A percentile compares a stretch with the other conserved stretches of the same genome.
These are phyloP conservation scores for Rhododendron simsii DNA, from an alignment of 148 eudicot genomes.

Conservation along the genomic window DNA sequence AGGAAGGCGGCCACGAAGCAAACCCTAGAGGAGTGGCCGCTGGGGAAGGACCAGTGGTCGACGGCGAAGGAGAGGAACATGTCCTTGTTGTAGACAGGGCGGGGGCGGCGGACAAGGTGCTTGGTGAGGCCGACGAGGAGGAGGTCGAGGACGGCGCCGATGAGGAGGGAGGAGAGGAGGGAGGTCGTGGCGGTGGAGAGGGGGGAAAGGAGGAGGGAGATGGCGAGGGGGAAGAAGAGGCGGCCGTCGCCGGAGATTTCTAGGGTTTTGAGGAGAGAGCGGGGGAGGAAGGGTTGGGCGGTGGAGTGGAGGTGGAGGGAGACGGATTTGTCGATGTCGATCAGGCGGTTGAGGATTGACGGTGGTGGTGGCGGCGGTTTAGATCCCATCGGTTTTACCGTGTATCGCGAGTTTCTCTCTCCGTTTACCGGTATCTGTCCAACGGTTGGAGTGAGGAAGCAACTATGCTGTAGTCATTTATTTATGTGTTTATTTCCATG, in stretches of 20 bases:
- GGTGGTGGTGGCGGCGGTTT: conserved; percentile 16
- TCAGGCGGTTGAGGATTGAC: conserved; percentile 35
- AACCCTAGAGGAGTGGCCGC: conserved; percentile 74
- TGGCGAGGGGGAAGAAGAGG: conserved; percentile 65
- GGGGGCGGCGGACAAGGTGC: conserved; percentile 62
- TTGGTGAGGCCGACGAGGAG: conserved; percentile 55
- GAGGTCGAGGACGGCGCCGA: conserved; percentile 54
- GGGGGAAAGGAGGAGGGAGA: conserved; percentile 52
- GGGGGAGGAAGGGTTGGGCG: conserved; percentile 47
- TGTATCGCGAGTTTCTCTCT: background rate
- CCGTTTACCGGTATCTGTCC: background rate
- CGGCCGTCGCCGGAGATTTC: conserved; percentile 86
- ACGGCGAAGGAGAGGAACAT: conserved; percentile 63
- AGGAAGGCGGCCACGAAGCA: conserved; percentile 50
- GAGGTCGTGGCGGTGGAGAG: conserved; percentile 20
- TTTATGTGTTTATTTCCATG: no score
- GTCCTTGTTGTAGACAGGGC: conserved; percentile 60
- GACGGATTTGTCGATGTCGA: conserved; percentile 35
- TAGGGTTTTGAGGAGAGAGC: conserved; percentile 51
- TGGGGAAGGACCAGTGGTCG: conserved; percentile 88
- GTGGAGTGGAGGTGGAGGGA: conserved; percentile 53
- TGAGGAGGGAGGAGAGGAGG: conserved; percentile 26
- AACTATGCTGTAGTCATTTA: background rate
- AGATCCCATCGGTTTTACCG: background rate
- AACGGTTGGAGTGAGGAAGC: background rate